Evolutionary conservation across 495 filamentous ascomycete species (phyloP).

Genomic region (Tuber magnatum): DNA sequence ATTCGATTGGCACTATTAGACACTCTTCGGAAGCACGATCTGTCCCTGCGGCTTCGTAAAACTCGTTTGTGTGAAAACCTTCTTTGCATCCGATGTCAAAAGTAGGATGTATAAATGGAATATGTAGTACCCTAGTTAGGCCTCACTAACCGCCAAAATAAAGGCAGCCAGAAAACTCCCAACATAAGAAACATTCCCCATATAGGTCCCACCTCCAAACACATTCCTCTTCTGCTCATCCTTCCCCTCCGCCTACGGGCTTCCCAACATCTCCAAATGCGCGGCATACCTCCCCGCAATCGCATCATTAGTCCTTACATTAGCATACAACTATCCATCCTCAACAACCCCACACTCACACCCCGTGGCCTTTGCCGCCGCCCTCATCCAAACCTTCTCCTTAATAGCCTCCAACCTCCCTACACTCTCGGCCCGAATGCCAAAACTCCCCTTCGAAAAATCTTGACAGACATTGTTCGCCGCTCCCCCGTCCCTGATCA

Average conservation of each 20-base stretch:
- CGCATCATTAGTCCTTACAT: background rate
- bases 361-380: constrained; percentile 56
- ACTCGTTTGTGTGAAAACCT: background rate
- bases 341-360: background rate
- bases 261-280: background rate
- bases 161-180: background rate
- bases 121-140: background rate
- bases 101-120: background rate
- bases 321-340: background rate
- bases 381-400: constrained; percentile 53
- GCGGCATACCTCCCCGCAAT: background rate
- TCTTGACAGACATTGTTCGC: constrained; percentile 59
- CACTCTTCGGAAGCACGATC: background rate
- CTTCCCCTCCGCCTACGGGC: background rate
- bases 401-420: constrained; percentile 48
- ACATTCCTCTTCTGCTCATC: background rate
- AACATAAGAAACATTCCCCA: background rate
- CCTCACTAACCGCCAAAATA: background rate
- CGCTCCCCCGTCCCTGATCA: constrained; percentile 54
- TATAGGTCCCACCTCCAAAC: background rate
- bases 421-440: constrained; percentile 49
- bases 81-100: constrained; percentile 1
- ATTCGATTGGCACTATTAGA: background rate
- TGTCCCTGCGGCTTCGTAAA: background rate
- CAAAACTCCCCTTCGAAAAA: constrained; percentile 50